These are phyloP conservation scores for Agastache rugosa DNA, from an alignment of 257 asterid genomes.

Conservation along the genomic window DNA sequence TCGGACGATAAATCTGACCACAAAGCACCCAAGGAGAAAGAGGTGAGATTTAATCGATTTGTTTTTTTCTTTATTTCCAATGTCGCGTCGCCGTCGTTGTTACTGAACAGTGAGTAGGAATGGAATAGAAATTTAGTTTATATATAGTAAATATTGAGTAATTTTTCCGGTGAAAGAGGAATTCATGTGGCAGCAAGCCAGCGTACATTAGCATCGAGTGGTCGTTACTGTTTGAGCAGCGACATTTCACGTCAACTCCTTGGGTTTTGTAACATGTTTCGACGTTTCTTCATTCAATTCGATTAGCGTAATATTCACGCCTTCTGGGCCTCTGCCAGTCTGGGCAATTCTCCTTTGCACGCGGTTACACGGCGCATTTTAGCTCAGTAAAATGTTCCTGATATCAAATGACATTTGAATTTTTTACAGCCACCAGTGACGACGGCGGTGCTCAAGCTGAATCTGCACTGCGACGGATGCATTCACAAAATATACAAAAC, in stretches of 20 bases:
- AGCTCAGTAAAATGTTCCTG: background rate
- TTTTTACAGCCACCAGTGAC: slow-evolving; percentile 55
- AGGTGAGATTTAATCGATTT: slow-evolving; percentile 32
- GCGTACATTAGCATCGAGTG: slow-evolving; percentile 42
- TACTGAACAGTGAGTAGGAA: background rate
- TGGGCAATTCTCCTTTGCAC: background rate
- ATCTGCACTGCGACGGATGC: slow-evolving; percentile 88
- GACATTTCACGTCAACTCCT: slow-evolving; percentile 43
- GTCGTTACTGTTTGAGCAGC: slow-evolving; percentile 26
- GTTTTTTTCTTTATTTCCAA: too few relatives aligned
- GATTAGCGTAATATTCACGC: slow-evolving; percentile 31
- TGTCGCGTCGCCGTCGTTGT: slow-evolving; percentile 4
- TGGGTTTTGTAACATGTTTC: slow-evolving; percentile 4
- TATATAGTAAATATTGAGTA: too few relatives aligned
- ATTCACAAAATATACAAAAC: slow-evolving; percentile 64
- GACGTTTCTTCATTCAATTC: slow-evolving; percentile 3
- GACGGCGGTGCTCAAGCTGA: slow-evolving; percentile 66
- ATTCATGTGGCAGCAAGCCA: slow-evolving; percentile 45
- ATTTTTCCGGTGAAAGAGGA: slow-evolving; percentile 47
- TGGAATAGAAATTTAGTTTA: too few relatives aligned
- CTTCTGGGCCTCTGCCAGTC: slow-evolving; percentile 3
- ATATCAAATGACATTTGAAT: background rate
- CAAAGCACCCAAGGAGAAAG: slow-evolving; percentile 50
- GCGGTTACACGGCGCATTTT: slow-evolving; percentile 33
- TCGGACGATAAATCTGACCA: slow-evolving; percentile 51